Evolutionary conservation across 371 early-diverging fungal species (phyloP).

Genomic region (Vairimorpha necatrix): DNA sequence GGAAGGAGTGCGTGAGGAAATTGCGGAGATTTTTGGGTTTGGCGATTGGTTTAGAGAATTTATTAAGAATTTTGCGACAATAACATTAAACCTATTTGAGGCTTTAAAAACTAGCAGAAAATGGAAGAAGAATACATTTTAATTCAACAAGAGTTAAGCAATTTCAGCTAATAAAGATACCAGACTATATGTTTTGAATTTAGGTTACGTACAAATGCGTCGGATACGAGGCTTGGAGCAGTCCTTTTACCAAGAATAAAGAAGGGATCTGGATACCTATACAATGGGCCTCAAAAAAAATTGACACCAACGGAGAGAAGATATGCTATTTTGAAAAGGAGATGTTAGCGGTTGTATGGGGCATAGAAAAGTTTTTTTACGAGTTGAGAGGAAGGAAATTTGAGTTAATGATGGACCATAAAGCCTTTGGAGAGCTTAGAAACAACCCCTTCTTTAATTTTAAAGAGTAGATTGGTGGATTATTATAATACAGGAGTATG

Average conservation of each 20-base stretch:
- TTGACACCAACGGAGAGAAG: conserved; percentile 35
- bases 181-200: background rate
- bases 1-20: background rate
- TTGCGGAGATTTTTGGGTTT: conserved; percentile 8
- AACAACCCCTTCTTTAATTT: conserved; percentile 28
- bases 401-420: background rate
- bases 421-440: background rate
- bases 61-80: background rate
- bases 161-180: background rate
- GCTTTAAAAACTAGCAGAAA: background rate
- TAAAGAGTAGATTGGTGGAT: background rate
- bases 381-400: background rate
- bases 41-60: background rate
- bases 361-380: conserved; percentile 31
- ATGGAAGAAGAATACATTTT: background rate
- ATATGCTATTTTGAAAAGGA: conserved; percentile 49
- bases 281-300: conserved; percentile 12
- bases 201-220: background rate
- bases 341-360: conserved; percentile 28
- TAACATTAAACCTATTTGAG: background rate
- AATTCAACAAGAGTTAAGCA: background rate
- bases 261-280: conserved; percentile 1
- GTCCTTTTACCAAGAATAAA: background rate
- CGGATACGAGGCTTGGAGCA: background rate
- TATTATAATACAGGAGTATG: background rate